Percentiles rank a stretch among this genome's conserved stretches.
Conservation (phyloP, 371 early-diverging fungal genomes). For the Apophysomyces variabilis region DNA sequence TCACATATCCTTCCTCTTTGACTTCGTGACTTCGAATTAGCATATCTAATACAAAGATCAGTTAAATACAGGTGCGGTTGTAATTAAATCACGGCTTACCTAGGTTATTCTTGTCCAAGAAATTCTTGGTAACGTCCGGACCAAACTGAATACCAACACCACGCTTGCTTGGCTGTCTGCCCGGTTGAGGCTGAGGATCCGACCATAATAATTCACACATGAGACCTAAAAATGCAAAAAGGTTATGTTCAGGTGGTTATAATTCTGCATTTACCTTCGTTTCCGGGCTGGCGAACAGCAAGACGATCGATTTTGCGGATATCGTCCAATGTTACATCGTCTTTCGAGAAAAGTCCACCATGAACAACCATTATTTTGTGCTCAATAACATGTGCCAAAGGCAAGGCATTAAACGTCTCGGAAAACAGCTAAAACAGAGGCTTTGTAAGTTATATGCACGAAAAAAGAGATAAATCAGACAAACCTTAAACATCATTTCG, state of each 20-base stretch:
- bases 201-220: constrained; percentile 98
- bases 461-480: neutral
- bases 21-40: constrained; percentile 98
- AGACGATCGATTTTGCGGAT: constrained; percentile 90
- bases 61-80: neutral
- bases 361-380: constrained; percentile 96
- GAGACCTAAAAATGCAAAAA: constrained; percentile 49
- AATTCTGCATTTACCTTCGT: constrained; percentile 38
- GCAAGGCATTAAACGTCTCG: constrained; percentile 94
- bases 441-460: neutral
- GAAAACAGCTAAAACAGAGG: constrained; percentile 68
- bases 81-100: constrained; percentile 30
- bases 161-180: constrained; percentile 86
- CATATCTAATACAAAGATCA: constrained; percentile 55
- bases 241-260: neutral
- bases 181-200: constrained; percentile 78
- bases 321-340: constrained; percentile 92
- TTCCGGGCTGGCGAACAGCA: constrained; percentile 75
- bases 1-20: constrained; percentile 93
- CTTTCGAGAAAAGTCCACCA: constrained; percentile 95
- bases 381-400: constrained; percentile 91
- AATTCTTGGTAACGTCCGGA: constrained; percentile 93
- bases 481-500: constrained; percentile 80
- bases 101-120: constrained; percentile 85
- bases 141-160: constrained; percentile 97